Evolutionary conservation across 768 basidiomycete species (phyloP), one percentile per base, ranked within the genome.

Genomic region (Termitomyces sp.): DNA sequence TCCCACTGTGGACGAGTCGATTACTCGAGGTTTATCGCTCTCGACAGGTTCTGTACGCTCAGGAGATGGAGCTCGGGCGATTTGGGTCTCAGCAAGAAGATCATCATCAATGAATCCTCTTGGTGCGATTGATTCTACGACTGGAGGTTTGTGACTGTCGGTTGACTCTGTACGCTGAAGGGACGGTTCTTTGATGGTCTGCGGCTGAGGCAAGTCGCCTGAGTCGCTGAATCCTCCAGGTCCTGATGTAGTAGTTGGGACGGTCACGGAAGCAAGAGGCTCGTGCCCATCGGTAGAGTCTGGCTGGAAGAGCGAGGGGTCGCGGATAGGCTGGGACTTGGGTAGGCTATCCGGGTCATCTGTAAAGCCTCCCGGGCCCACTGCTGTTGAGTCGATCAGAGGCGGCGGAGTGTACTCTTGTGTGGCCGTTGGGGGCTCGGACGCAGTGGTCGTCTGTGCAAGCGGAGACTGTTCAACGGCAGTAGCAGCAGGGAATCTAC

Each of bases 311-410:
- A 65, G 56, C 36, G 63, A 72, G 1, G 75, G 73, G 51, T 77
- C 73, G 5, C 41, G 28, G 33, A 72, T 69, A 2, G 65, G 51
- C 33, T 65, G 59, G 31, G 72, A 57, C 47, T 72, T 69, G 8
- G 73, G 72, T 48, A 81, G 67, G 7, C 74, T 74, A 42, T 84
- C 82, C 3, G 77, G 73, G 51, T 81, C 79, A 24, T 78, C 79
- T 0, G 80, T 83, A 68, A 84, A 78, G 8, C 79, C 80, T 5
- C 79, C 79, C 8, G 78, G 80, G 42, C 77, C 73, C 15, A 63
- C 70, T 22, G 64, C 68, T n/a, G 70, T 65, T 8, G 74, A 73
- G 54, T 78, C 73, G 24, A 76, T 59, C 50, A 75, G 64, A 10
- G 68, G 78, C 33, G 75, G 81, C 22, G 71, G 77, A 44, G 69